phyloP scores from a whole-genome alignment of 768 basidiomycete genomes.

The Tricholoma matsutake region DNA sequence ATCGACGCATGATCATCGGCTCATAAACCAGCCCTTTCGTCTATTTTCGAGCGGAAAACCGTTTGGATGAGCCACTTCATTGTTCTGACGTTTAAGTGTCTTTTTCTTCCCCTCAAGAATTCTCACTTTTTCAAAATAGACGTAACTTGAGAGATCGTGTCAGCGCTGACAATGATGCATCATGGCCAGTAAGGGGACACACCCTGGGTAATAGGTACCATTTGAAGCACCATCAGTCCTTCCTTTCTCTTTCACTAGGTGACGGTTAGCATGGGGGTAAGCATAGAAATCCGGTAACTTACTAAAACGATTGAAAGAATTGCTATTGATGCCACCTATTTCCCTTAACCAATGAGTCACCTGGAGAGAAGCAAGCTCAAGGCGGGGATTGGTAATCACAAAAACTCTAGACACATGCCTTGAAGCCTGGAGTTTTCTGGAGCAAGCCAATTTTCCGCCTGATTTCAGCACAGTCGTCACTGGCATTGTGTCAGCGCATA shows the following conservation, averaged over 20 bases:
- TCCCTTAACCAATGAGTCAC: constrained; percentile 44
- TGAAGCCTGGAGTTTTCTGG: constrained; percentile 39
- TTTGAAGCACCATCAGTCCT: constrained; percentile 40
- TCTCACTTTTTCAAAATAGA: constrained; percentile 47
- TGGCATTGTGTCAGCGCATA: constrained; percentile 9
- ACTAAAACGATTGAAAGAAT: constrained; percentile 46
- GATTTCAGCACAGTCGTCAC: constrained; percentile 45
- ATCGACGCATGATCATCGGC: neutral
- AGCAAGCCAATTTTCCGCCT: constrained; percentile 42
- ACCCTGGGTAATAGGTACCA: constrained; percentile 46
- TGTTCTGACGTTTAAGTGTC: constrained; percentile 34
- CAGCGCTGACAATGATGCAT: neutral
- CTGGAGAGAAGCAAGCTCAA: constrained; percentile 19
- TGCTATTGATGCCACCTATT: constrained; percentile 44
- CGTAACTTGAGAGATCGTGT: constrained; percentile 28
- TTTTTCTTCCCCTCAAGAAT: constrained; percentile 49
- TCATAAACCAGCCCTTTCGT: constrained; percentile 18
- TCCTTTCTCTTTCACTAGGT: constrained; percentile 39
- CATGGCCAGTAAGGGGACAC: constrained; percentile 14
- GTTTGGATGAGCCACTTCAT: constrained; percentile 26
- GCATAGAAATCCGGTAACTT: constrained; percentile 10
- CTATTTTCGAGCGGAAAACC: constrained; percentile 29
- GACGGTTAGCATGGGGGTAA: neutral
- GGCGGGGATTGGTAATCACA: neutral
- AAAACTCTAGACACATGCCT: constrained; percentile 24